A percentile compares a stretch with the other conserved stretches of the same genome.
phyloP scores from a whole-genome alignment of 2,329 filamentous ascomycete species.

The Cylindrodendrum hubeiense region DNA sequence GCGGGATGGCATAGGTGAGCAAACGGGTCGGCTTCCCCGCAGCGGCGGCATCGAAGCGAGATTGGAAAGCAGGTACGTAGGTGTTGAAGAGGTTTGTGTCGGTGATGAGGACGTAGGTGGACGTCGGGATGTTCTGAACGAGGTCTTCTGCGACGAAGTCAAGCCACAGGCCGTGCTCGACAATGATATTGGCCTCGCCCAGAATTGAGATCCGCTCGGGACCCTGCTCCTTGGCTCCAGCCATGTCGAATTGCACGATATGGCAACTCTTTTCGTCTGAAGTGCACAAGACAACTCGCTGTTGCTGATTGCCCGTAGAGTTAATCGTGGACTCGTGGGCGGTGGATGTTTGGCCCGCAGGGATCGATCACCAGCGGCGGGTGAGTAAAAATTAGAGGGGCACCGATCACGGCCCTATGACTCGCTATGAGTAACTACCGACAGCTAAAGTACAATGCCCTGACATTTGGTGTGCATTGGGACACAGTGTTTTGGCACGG shows the following conservation, averaged over 20 bases:
- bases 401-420: conserved; percentile 20
- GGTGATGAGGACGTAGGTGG: conserved; percentile 96
- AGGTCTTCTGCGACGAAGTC: conserved; percentile 86
- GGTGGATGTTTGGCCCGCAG: conserved; percentile 7
- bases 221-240: conserved; percentile 42
- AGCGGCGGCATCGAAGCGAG: conserved; percentile 49
- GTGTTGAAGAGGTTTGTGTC: conserved; percentile 89
- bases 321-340: not conserved
- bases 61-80: conserved; percentile 83
- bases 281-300: not conserved
- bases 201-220: conserved; percentile 81
- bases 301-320: conserved; percentile 3
- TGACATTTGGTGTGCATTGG: too few relatives aligned
- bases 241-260: conserved; percentile 39
- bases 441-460: too few relatives aligned
- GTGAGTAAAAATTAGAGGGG: conserved; percentile 23
- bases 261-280: conserved; percentile 19
- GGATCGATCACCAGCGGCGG: conserved; percentile 5
- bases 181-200: conserved; percentile 89
- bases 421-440: conserved; percentile 8
- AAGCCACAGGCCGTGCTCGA: conserved; percentile 92
- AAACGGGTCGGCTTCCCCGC: conserved; percentile 68
- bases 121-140: conserved; percentile 80
- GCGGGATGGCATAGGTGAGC: conserved; percentile 87
- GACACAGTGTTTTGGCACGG: too few relatives aligned